Evolutionary conservation across 495 filamentous ascomycete species (phyloP), one percentile per base, ranked within the genome.

Genomic region (Aspergillus biplanus): DNA sequence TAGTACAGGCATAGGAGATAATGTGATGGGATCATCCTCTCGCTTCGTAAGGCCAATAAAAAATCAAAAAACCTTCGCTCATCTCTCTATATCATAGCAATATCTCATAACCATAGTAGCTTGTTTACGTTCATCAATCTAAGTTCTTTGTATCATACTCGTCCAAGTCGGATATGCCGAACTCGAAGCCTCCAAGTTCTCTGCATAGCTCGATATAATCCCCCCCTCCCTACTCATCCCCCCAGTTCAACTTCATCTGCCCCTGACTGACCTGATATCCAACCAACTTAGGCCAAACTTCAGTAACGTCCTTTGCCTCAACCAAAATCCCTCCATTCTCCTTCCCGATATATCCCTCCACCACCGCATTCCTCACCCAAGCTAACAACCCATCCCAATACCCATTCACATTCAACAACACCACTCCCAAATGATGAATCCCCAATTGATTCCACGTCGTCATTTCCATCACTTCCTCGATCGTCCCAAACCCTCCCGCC

Each of bases 381-480:
- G 78, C 69, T 62, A 96, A 65, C 60, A 99, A 73, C 5, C 92
- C 92, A 79, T 96, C 87, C 81, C 93, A 99, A 72, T 94, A 98
- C 1, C 93, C 93, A 56, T 92, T 87, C 33, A 94, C 83, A 75
- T 98, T 98, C 47, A 90, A 82, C 64, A 97, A 75, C 48, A 93
- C 87, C 52, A 99, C 85, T 0, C 90, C 91, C 62, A 85, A 83
- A 60, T 82, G 84, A 74, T 99, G 95, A 63, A 99, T 99, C 0
- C 96, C 95, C 60, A 99, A 75, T 77, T 97, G 95, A 75, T 97
- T 98, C 95, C 95, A 99, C 12, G 95, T 98, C 34, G 88, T 90
- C 59, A 96, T 89, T 83, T 99, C 95, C 80, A 97, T 94, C 58
- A 98, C 79, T 81, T 99, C 95, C 78, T 99, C 95, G 71, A 98